These are phyloP conservation scores for Herpomyces periplanetae DNA, from an alignment of 2,329 filamentous ascomycete genomes.

Conservation along the genomic window DNA sequence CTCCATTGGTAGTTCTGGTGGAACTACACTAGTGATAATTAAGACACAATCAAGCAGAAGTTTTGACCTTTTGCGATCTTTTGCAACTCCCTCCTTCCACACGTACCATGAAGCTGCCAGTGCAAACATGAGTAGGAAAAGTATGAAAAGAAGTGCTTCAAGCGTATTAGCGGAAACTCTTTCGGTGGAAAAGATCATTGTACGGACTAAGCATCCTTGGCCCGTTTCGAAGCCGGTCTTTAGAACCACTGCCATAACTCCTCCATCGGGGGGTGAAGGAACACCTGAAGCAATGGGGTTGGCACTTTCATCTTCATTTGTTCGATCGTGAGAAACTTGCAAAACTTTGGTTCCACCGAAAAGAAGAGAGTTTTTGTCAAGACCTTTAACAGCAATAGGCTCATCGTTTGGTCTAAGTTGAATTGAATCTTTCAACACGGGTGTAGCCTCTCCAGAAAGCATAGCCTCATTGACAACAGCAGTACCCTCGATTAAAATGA, in stretches of 20 bases:
- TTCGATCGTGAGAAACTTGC: slow-evolving; percentile 57
- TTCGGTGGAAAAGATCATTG: slow-evolving; percentile 98
- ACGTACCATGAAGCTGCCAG: slow-evolving; percentile 96
- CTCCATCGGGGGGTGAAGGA: slow-evolving; percentile 51
- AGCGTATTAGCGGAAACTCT: slow-evolving; percentile 93
- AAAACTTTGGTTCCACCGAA: slow-evolving; percentile 93
- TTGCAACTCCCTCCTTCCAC: slow-evolving; percentile 76
- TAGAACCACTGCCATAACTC: slow-evolving; percentile 63
- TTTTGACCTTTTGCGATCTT: slow-evolving; percentile 87
- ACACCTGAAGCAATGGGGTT: slow-evolving; percentile 34
- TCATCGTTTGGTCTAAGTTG: slow-evolving; percentile 55
- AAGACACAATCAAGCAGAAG: slow-evolving; percentile 82
- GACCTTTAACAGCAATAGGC: slow-evolving; percentile 39
- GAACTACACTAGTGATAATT: slow-evolving; percentile 87
- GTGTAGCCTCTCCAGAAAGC: slow-evolving; percentile 91
- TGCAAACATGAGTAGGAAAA: slow-evolving; percentile 83
- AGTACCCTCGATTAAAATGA: slow-evolving; percentile 70
- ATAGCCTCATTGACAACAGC: slow-evolving; percentile 97
- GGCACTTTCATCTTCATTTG: slow-evolving; percentile 23
- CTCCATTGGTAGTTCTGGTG: slow-evolving; percentile 95
- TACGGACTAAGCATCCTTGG: slow-evolving; percentile 79
- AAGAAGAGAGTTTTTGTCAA: slow-evolving; percentile 87
- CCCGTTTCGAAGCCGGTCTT: slow-evolving; percentile 98
- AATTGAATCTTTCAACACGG: slow-evolving; percentile 74
- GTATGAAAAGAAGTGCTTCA: slow-evolving; percentile 81